Base-by-base conservation (phyloP, 768 basidiomycete species). In the Phaeotremella fagi region DNA sequence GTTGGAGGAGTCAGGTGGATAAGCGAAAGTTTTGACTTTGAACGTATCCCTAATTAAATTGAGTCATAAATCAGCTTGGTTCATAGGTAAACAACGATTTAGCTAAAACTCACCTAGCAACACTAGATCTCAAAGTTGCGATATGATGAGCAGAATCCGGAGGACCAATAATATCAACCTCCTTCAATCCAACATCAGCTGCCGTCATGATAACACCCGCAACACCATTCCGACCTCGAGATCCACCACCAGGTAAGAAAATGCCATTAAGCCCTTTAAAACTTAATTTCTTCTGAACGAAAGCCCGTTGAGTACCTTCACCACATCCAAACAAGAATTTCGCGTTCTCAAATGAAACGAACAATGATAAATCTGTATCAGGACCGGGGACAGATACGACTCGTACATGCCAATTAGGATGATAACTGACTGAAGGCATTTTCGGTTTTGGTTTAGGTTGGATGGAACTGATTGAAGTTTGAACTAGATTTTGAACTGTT, bases 261-360 rank as follows among this genome's bases (percentile, higher is more conserved):
- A 94, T 53, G 1, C 79, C 84, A 31, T 79, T 80, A 3, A 86
- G 78, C 60, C 82, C 85, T 68, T 79, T 82, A 80, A 87, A 82
- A 45, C 82, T 82, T 41, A 80, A 76, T 58, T 76, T 77, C 54
- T 82, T 82, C 75, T 90, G 85, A 15, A 84, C 74, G 67, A 86
- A 86, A 0, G 85, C 76, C 29, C 92, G 78, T 37, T 83, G 84
- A 1, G 85, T 83, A 54, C 85, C 86, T 73, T 95, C 90, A 6
- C 88, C 85, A 18, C 79, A 83, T 73, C 91, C 91, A 79, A 97
- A 90, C 33, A 92, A 79, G 62, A 91, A 97, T 62, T 88, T 86
- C 12, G 81, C 84, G 48, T 80, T 78, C 60, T 87, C 85, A 70
- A 90, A 91, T 0, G 80, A 78, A 60, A 94, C 74, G 54, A 86